phyloP scores from a whole-genome alignment of 257 asterid genomes.

The Solanum commersonii region DNA sequence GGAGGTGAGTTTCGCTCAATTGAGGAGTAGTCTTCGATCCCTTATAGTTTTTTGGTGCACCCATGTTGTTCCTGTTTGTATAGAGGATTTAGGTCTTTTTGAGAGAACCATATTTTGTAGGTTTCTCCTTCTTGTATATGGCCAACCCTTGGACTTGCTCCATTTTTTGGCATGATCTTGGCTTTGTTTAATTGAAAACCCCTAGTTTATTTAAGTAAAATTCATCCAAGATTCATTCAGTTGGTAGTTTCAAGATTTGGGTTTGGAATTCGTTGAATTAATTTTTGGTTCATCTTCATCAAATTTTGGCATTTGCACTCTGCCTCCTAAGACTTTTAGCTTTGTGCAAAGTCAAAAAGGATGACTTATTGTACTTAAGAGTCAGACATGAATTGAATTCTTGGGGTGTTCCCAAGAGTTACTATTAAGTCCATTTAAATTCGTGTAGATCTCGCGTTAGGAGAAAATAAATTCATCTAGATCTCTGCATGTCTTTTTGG shows the following conservation, averaged over 20 bases:
- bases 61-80: background rate
- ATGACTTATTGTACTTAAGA: background rate
- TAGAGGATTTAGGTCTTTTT: background rate
- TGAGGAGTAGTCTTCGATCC: background rate
- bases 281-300: background rate
- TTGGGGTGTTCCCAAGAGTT: background rate
- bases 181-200: background rate
- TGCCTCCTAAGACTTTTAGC: background rate
- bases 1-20: background rate
- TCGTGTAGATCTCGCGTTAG: background rate
- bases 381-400: background rate
- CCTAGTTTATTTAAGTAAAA: background rate
- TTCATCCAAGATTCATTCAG: background rate
- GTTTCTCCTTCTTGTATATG: background rate
- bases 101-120: background rate
- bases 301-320: background rate
- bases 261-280: background rate
- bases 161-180: background rate
- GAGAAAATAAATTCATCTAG: background rate
- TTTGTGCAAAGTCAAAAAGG: background rate
- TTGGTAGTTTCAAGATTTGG: background rate
- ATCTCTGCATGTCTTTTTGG: background rate
- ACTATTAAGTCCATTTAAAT: background rate
- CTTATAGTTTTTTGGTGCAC: background rate
- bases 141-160: background rate